Evolutionary conservation across 768 basidiomycete genomes (phyloP).

Genomic region (Lactifluus subvellereus): DNA sequence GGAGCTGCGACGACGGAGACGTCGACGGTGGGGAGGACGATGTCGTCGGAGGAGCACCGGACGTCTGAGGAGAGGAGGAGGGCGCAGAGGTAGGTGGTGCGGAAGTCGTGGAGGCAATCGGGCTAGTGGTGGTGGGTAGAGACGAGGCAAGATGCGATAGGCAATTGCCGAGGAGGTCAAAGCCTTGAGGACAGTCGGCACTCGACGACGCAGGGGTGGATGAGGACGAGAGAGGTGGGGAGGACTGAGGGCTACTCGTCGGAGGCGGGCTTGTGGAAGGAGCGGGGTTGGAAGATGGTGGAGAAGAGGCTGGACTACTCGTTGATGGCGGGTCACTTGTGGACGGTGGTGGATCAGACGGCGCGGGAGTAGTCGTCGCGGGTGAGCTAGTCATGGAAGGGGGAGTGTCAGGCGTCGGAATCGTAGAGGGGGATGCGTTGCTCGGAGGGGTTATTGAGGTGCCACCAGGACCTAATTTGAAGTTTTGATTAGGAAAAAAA

Average conservation of each 20-base stretch:
- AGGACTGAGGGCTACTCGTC: neutral
- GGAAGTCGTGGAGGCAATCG: neutral
- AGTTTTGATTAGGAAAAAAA: neutral
- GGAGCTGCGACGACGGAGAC: neutral
- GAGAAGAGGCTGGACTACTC: constrained; percentile 6
- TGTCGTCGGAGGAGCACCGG: too few species aligned
- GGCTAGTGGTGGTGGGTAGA: neutral
- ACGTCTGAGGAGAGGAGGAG: neutral
- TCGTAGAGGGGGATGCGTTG: neutral
- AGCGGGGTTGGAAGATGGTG: constrained; percentile 5
- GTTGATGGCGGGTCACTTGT: constrained; percentile 4
- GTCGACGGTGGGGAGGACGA: neutral
- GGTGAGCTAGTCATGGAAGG: neutral
- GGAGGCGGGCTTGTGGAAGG: constrained; percentile 14
- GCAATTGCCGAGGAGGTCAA: constrained; percentile 12
- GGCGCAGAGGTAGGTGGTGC: neutral
- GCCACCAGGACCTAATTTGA: neutral
- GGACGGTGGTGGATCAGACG: constrained; percentile 5
- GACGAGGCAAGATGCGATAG: neutral
- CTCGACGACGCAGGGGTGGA: constrained; percentile 9
- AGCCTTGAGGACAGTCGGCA: neutral
- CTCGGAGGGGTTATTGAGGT: neutral
- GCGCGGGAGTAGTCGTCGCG: neutral
- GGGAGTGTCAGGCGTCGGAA: neutral
- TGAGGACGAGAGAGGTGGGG: constrained; percentile 6